These are phyloP conservation scores for Ploettnerulaceae sp. DNA, from an alignment of 2,329 filamentous ascomycete species.

Conservation along the genomic window DNA sequence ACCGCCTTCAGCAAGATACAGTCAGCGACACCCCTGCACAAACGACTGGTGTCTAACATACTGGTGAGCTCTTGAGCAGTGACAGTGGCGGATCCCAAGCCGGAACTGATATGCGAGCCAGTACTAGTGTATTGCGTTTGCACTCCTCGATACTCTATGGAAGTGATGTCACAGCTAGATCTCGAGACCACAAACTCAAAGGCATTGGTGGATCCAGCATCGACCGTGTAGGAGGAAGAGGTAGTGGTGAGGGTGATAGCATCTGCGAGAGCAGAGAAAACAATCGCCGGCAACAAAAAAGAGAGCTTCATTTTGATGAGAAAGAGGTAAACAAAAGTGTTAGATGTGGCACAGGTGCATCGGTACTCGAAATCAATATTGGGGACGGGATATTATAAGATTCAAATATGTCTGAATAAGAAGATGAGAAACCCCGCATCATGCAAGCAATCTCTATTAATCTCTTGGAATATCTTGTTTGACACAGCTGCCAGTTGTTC, in stretches of 20 bases:
- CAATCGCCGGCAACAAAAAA: conserved; percentile 3
- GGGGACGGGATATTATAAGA: no score
- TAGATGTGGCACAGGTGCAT: no score
- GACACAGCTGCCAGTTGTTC: no score
- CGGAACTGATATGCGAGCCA: conserved; percentile 54
- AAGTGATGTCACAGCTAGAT: conserved; percentile 58
- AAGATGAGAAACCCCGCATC: no score
- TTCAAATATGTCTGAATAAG: no score
- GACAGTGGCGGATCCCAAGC: conserved; percentile 52
- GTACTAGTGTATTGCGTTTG: conserved; percentile 52
- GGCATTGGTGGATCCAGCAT: conserved; percentile 45
- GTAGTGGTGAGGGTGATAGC: conserved; percentile 42
- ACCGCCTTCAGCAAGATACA: conserved; percentile 1
- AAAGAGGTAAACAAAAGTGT: no score
- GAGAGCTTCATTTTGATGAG: conserved; percentile 21
- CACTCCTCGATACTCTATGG: conserved; percentile 53
- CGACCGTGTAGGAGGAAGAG: conserved; percentile 41
- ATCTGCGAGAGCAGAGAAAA: conserved; percentile 31
- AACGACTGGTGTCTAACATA: not conserved
- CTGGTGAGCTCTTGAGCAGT: conserved; percentile 28
- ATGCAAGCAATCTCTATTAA: no score
- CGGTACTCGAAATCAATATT: no score
- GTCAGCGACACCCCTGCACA: not conserved
- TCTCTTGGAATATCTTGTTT: no score
- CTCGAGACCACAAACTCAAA: conserved; percentile 48